Conservation (phyloP, 2,329 filamentous ascomycete genomes). For the Trichophyton mentagrophytes region DNA sequence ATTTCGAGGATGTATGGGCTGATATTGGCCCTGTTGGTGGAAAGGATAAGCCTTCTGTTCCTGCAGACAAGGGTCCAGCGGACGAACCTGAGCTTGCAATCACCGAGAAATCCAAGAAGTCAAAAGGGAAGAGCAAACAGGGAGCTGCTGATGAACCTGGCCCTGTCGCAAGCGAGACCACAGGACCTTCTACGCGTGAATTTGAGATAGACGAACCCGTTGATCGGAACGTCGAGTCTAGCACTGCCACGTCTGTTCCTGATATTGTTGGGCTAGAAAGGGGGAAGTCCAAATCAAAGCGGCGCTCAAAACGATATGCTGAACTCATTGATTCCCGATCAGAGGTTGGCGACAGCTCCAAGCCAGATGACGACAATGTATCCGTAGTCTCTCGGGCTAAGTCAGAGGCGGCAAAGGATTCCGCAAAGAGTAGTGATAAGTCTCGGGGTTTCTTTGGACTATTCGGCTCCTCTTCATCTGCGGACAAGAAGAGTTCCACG, state of each 20-base stretch:
- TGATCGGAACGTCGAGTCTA: neutral
- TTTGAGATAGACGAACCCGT: neutral
- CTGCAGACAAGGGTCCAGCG: neutral
- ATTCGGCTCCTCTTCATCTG: slow-evolving; percentile 21
- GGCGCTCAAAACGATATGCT: slow-evolving; percentile 17
- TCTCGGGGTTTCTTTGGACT: slow-evolving; percentile 25
- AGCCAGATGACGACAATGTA: slow-evolving; percentile 22
- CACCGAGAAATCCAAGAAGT: neutral
- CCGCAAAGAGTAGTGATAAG: slow-evolving; percentile 17
- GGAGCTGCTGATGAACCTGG: neutral
- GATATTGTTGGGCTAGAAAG: slow-evolving; percentile 16
- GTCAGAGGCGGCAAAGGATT: slow-evolving; percentile 18
- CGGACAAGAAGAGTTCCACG: neutral
- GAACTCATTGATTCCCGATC: slow-evolving; percentile 18
- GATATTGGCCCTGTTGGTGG: neutral
- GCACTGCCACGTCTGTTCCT: slow-evolving; percentile 10
- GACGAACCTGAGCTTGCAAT: neutral
- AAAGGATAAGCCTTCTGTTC: neutral
- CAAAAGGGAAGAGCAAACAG: slow-evolving; percentile 7
- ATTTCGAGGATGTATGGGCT: neutral
- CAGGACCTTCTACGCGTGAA: neutral
- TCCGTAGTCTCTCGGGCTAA: slow-evolving; percentile 23
- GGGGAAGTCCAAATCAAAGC: slow-evolving; percentile 18
- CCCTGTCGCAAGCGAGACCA: neutral
- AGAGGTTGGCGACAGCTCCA: slow-evolving; percentile 12